phyloP scores from a whole-genome alignment of 495 filamentous ascomycete genomes.

The Xylaria flabelliformis region DNA sequence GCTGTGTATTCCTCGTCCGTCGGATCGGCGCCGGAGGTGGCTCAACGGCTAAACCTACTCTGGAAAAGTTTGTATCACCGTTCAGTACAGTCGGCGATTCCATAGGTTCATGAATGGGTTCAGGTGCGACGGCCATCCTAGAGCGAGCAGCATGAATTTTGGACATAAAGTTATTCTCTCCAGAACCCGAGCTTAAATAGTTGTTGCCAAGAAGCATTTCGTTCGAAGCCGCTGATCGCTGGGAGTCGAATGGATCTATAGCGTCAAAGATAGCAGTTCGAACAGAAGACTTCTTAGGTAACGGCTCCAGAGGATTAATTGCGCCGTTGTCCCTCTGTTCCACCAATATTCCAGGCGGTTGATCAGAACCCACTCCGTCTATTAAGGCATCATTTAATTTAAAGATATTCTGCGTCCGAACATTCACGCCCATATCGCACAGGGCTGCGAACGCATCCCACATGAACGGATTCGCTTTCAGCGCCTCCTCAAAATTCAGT shows the following conservation, averaged over 20 bases:
- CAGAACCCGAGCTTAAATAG: constrained; percentile 39
- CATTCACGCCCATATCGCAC: constrained; percentile 68
- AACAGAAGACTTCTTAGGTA: constrained; percentile 45
- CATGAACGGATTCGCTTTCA: constrained; percentile 94
- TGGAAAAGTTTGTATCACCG: constrained; percentile 47
- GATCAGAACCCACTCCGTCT: constrained; percentile 45
- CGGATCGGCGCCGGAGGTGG: constrained; percentile 72
- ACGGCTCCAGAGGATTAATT: constrained; percentile 38
- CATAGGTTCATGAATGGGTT: constrained; percentile 41
- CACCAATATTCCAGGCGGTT: constrained; percentile 31
- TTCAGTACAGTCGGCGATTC: constrained; percentile 49
- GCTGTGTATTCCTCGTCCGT: constrained; percentile 65
- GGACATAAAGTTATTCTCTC: constrained; percentile 51
- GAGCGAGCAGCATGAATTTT: constrained; percentile 50
- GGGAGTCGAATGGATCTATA: constrained; percentile 53
- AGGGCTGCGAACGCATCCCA: constrained; percentile 96
- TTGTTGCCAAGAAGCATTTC: constrained; percentile 44
- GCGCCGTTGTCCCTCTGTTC: constrained; percentile 41
- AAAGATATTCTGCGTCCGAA: constrained; percentile 85
- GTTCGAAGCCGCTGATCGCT: constrained; percentile 43
- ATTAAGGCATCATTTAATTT: constrained; percentile 63
- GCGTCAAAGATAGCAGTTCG: constrained; percentile 46
- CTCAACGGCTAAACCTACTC: constrained; percentile 49
- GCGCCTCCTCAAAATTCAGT: constrained; percentile 81
- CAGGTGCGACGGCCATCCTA: constrained; percentile 36